Evolutionary conservation across 2,329 filamentous ascomycete species (phyloP), one percentile per base, ranked within the genome.

Genomic region (Trichoderma citrinoviride): DNA sequence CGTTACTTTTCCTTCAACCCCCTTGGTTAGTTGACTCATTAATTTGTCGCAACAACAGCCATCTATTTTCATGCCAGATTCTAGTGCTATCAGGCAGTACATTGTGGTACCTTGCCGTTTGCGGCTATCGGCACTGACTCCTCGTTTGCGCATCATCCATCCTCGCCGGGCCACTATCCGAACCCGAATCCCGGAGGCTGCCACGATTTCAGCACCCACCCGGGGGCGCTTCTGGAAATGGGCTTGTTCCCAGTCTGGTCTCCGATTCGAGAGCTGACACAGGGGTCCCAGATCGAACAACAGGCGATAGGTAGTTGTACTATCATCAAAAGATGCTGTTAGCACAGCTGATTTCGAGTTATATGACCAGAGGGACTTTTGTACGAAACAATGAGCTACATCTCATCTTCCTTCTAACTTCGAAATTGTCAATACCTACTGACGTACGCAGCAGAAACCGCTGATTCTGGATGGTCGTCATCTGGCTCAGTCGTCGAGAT

Each of bases 121-220:
- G 10, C 33, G 33, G 33, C 33, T 37, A 37, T 37, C 43, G 21
- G 57, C 57, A 33, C 33, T 54, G 58, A 61, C 58, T 62, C 58
- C 40, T 54, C 19, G 27, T 37, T 53, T 52, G 50, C 40, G 29
- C 27, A 60, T 60, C 56, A 37, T 60, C 23, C 29, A 44, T 8
- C 23, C 17, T 29, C n/a, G 27, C 33, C 58, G 58, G 58, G 58
- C 15, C 47, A 5, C 58, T 54, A 6, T 29, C 49, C 37, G 58
- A 62, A 25, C 27, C 58, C 58, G 58, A 62, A 62, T 62, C 58
- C 58, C 58, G 58, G 19, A 25, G 19, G 25, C 25, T 12, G 49
- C 49, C 47, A 21, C 46, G 57, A 52, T 52, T 21, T n/a, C n/a
- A 47, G 43, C 55, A n/a, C 17, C 54, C 43, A 23, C 52, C 53